These are phyloP conservation scores for Phaeomoniella chlamydospora DNA, from an alignment of 2,329 filamentous ascomycete species.

Conservation along the genomic window DNA sequence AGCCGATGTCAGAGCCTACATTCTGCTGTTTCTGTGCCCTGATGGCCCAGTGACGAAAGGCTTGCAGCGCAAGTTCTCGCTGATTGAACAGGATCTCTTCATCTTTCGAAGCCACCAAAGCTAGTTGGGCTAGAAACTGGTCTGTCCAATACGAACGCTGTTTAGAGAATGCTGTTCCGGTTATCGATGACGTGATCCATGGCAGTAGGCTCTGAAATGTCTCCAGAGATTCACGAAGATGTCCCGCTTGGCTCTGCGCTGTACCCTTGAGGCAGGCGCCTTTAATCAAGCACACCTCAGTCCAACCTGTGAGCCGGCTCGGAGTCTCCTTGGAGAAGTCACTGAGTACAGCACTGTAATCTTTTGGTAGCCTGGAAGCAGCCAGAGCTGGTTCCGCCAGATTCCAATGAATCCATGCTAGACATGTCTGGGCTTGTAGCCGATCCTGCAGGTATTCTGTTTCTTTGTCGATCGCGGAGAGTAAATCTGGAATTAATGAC, in stretches of 20 bases:
- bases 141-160: slow-evolving; percentile 70
- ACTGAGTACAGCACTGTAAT: slow-evolving; percentile 41
- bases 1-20: slow-evolving; percentile 3
- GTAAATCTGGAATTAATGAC: slow-evolving; percentile 23
- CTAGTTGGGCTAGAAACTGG: slow-evolving; percentile 59
- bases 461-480: slow-evolving; percentile 44
- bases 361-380: slow-evolving; percentile 46
- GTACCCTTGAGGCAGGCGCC: slow-evolving; percentile 63
- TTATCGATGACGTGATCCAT: slow-evolving; percentile 38
- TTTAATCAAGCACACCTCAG: slow-evolving; percentile 67
- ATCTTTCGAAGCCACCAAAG: slow-evolving; percentile 47
- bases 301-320: slow-evolving; percentile 61
- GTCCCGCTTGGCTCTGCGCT: slow-evolving; percentile 6
- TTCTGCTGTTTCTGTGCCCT: not conserved
- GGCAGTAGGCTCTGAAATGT: slow-evolving; percentile 53
- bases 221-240: slow-evolving; percentile 41
- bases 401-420: slow-evolving; percentile 76
- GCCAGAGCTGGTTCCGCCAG: slow-evolving; percentile 54
- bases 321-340: slow-evolving; percentile 36
- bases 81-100: slow-evolving; percentile 12
- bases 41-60: slow-evolving; percentile 31
- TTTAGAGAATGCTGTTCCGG: slow-evolving; percentile 33
- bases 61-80: slow-evolving; percentile 22
- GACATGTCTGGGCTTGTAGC: slow-evolving; percentile 67
- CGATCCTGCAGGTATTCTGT: slow-evolving; percentile 36